These are phyloP conservation scores for Dillenia suffruticosa DNA, from an alignment of 164 flowering plant species.

Conservation along the genomic window DNA sequence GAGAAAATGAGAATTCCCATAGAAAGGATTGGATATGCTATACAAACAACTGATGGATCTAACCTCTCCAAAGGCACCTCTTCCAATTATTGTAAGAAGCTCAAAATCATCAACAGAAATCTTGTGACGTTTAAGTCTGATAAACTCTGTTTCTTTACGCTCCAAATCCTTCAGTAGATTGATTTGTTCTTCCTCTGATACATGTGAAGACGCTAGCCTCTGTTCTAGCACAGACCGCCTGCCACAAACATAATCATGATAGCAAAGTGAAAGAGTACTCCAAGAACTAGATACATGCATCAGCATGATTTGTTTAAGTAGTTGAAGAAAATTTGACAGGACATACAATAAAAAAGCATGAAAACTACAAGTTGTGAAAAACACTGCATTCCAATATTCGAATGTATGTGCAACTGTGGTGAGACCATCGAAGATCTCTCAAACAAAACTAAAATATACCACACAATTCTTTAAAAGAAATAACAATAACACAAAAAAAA, in stretches of 20 bases:
- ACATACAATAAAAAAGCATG: background rate
- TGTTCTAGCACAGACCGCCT: conserved; percentile 77
- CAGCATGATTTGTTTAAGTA: background rate
- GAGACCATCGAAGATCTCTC: too few relatives aligned
- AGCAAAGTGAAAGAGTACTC: conserved; percentile 1
- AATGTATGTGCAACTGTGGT: too few relatives aligned
- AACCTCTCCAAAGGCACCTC: conserved; percentile 99
- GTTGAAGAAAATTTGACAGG: background rate
- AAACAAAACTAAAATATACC: too few relatives aligned
- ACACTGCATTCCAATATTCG: too few relatives aligned
- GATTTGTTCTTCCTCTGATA: conserved; percentile 75
- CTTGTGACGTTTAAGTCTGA: conserved; percentile 79
- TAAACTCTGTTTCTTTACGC: conserved; percentile 89
- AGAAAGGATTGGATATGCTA: background rate
- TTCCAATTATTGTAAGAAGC: conserved; percentile 81
- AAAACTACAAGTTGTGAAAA: background rate
- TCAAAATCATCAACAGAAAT: conserved; percentile 91
- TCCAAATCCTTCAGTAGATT: conserved; percentile 84
- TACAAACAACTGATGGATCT: conserved; percentile 15
- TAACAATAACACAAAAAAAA: too few relatives aligned
- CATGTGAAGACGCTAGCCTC: conserved; percentile 72
- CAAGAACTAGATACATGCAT: background rate
- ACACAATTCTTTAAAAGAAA: too few relatives aligned
- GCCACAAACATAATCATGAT: conserved; percentile 20
- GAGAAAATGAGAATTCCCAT: background rate